Evolutionary conservation across 805 yeast genomes (phyloP).

Genomic region (Kregervanrija delftensis): DNA sequence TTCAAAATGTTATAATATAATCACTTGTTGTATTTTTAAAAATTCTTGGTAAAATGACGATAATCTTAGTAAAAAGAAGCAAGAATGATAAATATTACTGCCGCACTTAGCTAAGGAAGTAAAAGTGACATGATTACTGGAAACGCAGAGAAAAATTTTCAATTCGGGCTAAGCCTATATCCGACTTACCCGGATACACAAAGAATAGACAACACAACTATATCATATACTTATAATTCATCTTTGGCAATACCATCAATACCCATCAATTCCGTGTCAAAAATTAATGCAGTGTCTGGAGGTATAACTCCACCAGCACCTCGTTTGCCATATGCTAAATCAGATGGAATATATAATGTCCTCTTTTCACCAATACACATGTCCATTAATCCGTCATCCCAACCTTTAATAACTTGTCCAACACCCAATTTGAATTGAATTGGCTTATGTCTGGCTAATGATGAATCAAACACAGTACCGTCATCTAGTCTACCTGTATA

Average conservation of each 20-base stretch:
- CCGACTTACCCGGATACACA: constrained; percentile 1
- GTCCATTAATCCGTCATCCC: constrained; percentile 80
- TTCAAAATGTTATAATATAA: too few species aligned
- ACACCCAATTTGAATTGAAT: constrained; percentile 65
- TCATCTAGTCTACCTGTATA: constrained; percentile 66
- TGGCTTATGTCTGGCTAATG: constrained; percentile 58
- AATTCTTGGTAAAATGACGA: too few species aligned
- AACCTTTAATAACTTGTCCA: constrained; percentile 79
- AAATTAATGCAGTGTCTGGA: constrained; percentile 63
- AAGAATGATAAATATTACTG: too few species aligned
- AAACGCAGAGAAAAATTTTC: not conserved
- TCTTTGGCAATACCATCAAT: constrained; percentile 27
- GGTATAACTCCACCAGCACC: constrained; percentile 72
- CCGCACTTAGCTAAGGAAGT: not conserved
- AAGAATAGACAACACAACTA: not conserved
- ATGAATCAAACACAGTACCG: constrained; percentile 72
- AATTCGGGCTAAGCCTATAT: not conserved
- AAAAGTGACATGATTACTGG: not conserved
- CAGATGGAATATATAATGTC: constrained; percentile 70
- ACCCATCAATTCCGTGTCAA: constrained; percentile 57
- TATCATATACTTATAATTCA: constrained; percentile 16
- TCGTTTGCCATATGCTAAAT: constrained; percentile 67
- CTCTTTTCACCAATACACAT: constrained; percentile 91
- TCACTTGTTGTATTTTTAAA: too few species aligned
- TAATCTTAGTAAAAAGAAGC: too few species aligned